Evolutionary conservation across 2,329 filamentous ascomycete species (phyloP), one percentile per base, ranked within the genome.

Genomic region (Mariannaea elegans): DNA sequence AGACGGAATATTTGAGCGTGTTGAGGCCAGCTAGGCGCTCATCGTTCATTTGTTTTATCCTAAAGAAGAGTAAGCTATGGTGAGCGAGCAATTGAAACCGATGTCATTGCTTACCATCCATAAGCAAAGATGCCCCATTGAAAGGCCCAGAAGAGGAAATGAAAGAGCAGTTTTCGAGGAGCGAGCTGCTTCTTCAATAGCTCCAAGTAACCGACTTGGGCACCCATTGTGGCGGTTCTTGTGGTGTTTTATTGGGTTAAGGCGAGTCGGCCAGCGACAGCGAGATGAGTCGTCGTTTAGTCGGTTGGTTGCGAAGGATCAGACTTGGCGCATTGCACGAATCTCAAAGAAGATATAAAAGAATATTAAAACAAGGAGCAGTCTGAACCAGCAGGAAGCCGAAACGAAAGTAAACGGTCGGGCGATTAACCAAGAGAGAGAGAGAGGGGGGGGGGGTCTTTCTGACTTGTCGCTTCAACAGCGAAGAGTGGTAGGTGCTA

Each of bases 1-100:
- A 99, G 56, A 99, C 95, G 3, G 94, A 98, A 78, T 85, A 98
- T 54, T 84, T 83, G 47, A 99, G 86, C 0, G 80, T 85, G 77
- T 99, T 99, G 45, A 99, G 84, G 39, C 85, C 86, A 5, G 90
- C 89, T 24, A 99, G 82, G 57, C 87, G 86, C 9, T 74, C 62
- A 72, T 97, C 90, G 5, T 74, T 68, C 31, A 77, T 82, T 82
- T 99, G 95, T 71, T 95, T 90, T 72, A 82, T 91, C 93, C 93
- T 97, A 29, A 14, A 54, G 41, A 14, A 18, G 36, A 23, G 42
- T 53, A 45, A 42, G 55, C 36, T 13, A 27, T 3, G 23, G 13
- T 18, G 21, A 46, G 67, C 18, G 9, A 12, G 1, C n/a, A 19
- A 21, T 32, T 16, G 5, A 14, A 13, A 52, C 14, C 4, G n/a